Conservation (phyloP, 805 yeast genomes). For the Lachancea thermotolerans region DNA sequence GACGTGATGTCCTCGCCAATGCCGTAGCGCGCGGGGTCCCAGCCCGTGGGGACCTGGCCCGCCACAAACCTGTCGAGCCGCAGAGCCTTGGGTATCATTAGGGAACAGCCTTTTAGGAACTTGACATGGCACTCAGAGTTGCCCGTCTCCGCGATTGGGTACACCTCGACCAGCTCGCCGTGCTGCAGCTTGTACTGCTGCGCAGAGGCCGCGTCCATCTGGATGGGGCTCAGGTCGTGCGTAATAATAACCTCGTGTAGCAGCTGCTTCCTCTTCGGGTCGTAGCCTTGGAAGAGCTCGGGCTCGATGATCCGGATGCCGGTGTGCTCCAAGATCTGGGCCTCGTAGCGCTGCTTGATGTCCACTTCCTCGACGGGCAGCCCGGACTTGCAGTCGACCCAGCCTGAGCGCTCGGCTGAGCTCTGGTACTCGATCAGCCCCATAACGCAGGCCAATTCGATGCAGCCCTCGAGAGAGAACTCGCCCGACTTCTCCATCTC, state of each 20-base stretch:
- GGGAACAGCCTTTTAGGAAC: conserved; percentile 72
- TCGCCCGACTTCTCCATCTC: conserved; percentile 83
- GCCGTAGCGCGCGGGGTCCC: conserved; percentile 81
- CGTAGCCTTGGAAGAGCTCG: conserved; percentile 71
- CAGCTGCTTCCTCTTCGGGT: conserved; percentile 73
- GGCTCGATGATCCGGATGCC: conserved; percentile 86
- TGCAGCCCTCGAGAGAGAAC: conserved; percentile 80
- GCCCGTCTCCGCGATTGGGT: conserved; percentile 50
- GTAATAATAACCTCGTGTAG: conserved; percentile 81
- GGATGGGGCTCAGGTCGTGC: conserved; percentile 80
- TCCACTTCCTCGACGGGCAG: conserved; percentile 75
- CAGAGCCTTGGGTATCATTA: conserved; percentile 61
- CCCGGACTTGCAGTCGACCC: conserved; percentile 77
- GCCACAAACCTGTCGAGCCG: conserved; percentile 25
- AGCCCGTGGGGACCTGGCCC: conserved; percentile 78
- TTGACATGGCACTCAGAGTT: conserved; percentile 72
- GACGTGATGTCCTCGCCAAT: conserved; percentile 69
- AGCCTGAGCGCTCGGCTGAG: conserved; percentile 53
- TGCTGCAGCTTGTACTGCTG: conserved; percentile 75
- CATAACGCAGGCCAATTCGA: conserved; percentile 94
- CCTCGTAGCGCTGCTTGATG: conserved; percentile 74
- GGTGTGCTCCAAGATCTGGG: conserved; percentile 64
- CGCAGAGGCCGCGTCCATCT: conserved; percentile 74
- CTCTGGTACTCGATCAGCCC: conserved; percentile 64
- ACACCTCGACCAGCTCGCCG: conserved; percentile 70